Evolutionary conservation across 225 moss, liverwort and hornwort genomes (phyloP).

Genomic region (Straminergon stramineum): DNA sequence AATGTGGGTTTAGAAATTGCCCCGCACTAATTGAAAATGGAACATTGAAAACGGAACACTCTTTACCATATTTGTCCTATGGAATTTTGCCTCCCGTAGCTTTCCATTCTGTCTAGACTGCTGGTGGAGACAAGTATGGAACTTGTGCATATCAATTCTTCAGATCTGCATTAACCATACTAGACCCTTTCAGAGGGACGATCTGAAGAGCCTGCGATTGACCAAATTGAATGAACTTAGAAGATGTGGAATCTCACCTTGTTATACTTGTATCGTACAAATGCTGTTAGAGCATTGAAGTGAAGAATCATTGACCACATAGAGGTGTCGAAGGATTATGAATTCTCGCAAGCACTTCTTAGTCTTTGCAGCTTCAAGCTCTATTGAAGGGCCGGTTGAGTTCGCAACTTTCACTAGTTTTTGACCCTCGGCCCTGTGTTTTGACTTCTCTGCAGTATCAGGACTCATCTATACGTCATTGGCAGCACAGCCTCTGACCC

Average conservation of each 20-base stretch:
- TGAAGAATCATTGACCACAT: background rate
- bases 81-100: too few relatives aligned
- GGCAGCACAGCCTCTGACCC: conserved; percentile 61
- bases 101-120: too few relatives aligned
- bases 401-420: background rate
- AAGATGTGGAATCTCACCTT: background rate
- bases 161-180: too few relatives aligned
- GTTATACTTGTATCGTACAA: background rate
- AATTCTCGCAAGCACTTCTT: background rate
- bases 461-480: conserved; percentile 53
- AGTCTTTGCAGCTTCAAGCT: background rate
- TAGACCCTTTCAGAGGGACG: too few relatives aligned
- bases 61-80: background rate
- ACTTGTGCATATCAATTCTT: too few relatives aligned
- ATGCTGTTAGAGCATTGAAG: background rate
- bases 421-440: background rate
- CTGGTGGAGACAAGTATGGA: too few relatives aligned
- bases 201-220: too few relatives aligned
- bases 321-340: background rate
- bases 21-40: background rate
- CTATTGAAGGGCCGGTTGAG: too few relatives aligned
- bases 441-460: conserved; percentile 30
- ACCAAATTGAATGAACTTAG: background rate
- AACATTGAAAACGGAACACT: background rate
- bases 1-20: background rate